Base-by-base conservation (phyloP, 2,329 filamentous ascomycete species). In the Hymenoscyphus albidus region DNA sequence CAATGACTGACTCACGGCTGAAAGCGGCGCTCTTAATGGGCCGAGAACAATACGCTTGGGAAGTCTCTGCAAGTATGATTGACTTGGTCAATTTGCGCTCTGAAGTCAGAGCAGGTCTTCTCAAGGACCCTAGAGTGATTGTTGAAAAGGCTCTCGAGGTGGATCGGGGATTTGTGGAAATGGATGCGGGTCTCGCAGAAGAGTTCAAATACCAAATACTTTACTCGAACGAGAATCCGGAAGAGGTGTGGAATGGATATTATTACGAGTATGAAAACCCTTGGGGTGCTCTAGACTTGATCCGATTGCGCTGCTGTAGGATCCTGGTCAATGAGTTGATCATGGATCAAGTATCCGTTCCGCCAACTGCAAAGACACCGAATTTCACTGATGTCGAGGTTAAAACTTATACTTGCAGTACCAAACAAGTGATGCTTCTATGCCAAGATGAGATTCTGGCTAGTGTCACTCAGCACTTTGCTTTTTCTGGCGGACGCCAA, bases 1-100 rank as follows among this genome's bases (percentile, higher is more conserved):
- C 77, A 48, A 74, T 85, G 62, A 72, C 82, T 35, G 76, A 81
- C 32, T 77, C 85, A 18, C 78, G 82, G 58, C 71, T 74, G 32
- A 76, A 81, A 63, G 76, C 83, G 51, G 74, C 73, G 14, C 72
- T 74, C 61, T 71, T 75, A n/a, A 69, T 77, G 2, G 74, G 78
- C 39, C 71, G 74, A 3, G 73, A 70, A 22, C 76, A 78, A 18
- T 76, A 79, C 0, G 76, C 77, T 2, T 79, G 78, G 73, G 75
- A 76, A 31, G 69, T 83, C 16, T 77, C 78, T 18, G 77, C 76
- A 31, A 77, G 81, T 3, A 77, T 83, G 31, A 64, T 68, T 14
- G 62, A 65, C 27, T 66, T 64, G 38, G 64, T 63, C 31, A 59
- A 39, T 12, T 56, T 68, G 22, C 64, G 68, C 22, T 58, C 66